Percentiles rank a stretch among this genome's conserved stretches.
Conservation (phyloP, 768 basidiomycete species). For the Psilocybe cubensis region DNA sequence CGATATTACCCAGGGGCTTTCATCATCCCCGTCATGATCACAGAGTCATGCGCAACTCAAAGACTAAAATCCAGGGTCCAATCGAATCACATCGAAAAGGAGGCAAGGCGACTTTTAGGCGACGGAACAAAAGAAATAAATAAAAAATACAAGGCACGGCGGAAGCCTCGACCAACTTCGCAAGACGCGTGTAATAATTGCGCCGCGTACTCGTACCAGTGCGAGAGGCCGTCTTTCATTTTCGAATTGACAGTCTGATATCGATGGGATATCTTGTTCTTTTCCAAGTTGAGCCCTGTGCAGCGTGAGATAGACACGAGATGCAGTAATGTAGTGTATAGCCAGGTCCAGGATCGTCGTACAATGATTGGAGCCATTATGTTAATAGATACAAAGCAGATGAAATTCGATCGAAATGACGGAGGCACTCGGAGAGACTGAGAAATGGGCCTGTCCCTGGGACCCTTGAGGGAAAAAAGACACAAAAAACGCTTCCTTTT, state of each 20-base stretch:
- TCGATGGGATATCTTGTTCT: not conserved
- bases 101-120: not conserved
- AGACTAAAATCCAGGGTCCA: not conserved
- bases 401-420: not conserved
- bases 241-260: not conserved
- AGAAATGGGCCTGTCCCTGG: too few relatives aligned
- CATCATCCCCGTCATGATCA: not conserved
- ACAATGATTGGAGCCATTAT: not conserved
- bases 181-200: too few relatives aligned
- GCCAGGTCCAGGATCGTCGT: not conserved
- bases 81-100: not conserved
- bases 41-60: not conserved
- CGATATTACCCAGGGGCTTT: not conserved
- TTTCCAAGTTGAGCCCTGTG: too few relatives aligned
- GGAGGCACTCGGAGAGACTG: not conserved
- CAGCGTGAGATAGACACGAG: too few relatives aligned
- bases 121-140: not conserved
- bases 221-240: not conserved
- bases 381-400: not conserved
- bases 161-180: too few relatives aligned
- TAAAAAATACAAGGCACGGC: too few relatives aligned
- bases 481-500: too few relatives aligned
- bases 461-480: too few relatives aligned
- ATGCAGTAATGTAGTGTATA: too few relatives aligned
- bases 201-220: too few relatives aligned